Evolutionary conservation across 495 filamentous ascomycete species (phyloP).

Genomic region (Penicillium bialowiezense): DNA sequence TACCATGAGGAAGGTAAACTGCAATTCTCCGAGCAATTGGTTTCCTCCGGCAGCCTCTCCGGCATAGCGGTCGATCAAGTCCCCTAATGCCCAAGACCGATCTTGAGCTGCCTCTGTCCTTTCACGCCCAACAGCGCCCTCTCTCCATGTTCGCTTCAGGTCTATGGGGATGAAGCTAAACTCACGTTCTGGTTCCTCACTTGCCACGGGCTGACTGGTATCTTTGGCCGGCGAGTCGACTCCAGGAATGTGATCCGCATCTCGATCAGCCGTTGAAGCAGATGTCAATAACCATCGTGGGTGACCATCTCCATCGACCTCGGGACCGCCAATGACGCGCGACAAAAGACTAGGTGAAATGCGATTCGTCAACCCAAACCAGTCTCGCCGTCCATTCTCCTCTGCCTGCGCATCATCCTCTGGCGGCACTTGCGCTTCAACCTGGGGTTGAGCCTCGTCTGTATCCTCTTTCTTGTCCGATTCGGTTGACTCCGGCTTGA

Average conservation of each 20-base stretch:
- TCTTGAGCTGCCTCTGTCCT: conserved; percentile 70
- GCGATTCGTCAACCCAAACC: conserved; percentile 39
- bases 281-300: conserved; percentile 46
- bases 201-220: conserved; percentile 2
- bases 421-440: conserved; percentile 4
- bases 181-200: conserved; percentile 35
- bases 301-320: conserved; percentile 37
- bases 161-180: conserved; percentile 48
- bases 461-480: neutral
- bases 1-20: conserved; percentile 80
- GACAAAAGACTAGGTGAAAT: conserved; percentile 37
- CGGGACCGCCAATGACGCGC: conserved; percentile 37
- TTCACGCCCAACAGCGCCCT: conserved; percentile 66
- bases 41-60: conserved; percentile 19
- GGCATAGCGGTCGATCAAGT: conserved; percentile 42
- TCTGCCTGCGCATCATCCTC: conserved; percentile 31
- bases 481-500: conserved; percentile 1
- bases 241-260: conserved; percentile 52
- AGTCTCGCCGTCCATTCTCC: conserved; percentile 35
- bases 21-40: conserved; percentile 78
- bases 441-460: neutral
- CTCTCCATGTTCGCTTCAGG: conserved; percentile 63
- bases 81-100: conserved; percentile 63
- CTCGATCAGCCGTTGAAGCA: conserved; percentile 40
- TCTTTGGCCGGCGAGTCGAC: conserved; percentile 24